Evolutionary conservation across 2,329 filamentous ascomycete species (phyloP).

Genomic region (Hortaea werneckii): DNA sequence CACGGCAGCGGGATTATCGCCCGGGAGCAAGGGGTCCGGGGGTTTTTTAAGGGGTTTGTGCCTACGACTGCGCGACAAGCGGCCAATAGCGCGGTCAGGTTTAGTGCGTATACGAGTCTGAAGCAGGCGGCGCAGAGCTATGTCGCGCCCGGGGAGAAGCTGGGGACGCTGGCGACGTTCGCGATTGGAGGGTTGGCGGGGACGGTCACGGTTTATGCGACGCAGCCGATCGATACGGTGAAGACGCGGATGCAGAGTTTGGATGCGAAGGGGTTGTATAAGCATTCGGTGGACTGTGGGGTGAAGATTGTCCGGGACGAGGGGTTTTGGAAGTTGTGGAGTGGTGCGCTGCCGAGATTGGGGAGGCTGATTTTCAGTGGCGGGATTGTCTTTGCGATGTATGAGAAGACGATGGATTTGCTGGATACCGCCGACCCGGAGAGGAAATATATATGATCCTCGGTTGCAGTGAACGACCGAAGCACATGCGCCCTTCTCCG

Average conservation of each 20-base stretch:
- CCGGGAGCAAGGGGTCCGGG: slow-evolving; percentile 74
- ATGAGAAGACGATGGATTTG: slow-evolving; percentile 90
- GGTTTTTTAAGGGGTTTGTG: slow-evolving; percentile 95
- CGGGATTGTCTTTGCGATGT: slow-evolving; percentile 95
- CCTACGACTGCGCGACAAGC: slow-evolving; percentile 91
- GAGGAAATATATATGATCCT: slow-evolving; percentile 58
- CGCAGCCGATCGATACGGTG: slow-evolving; percentile 75
- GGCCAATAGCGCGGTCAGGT: slow-evolving; percentile 85
- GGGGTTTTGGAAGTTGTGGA: slow-evolving; percentile 85
- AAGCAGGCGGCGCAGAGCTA: slow-evolving; percentile 90
- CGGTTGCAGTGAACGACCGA: no score
- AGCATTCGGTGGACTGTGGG: slow-evolving; percentile 78
- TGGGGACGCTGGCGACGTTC: slow-evolving; percentile 80
- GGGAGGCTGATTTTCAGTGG: slow-evolving; percentile 81
- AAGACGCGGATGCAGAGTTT: slow-evolving; percentile 98
- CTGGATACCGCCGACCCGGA: slow-evolving; percentile 74
- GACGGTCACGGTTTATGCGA: slow-evolving; percentile 71
- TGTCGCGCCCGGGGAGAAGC: slow-evolving; percentile 86
- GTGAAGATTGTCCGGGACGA: slow-evolving; percentile 78
- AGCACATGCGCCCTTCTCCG: no score
- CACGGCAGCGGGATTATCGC: slow-evolving; percentile 82
- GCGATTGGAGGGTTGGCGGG: slow-evolving; percentile 82
- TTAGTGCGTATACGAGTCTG: slow-evolving; percentile 86
- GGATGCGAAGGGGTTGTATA: slow-evolving; percentile 69
- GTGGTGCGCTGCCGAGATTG: slow-evolving; percentile 76